These are phyloP conservation scores for Amborella trichopoda DNA, from an alignment of 164 flowering plant genomes.

Conservation along the genomic window DNA sequence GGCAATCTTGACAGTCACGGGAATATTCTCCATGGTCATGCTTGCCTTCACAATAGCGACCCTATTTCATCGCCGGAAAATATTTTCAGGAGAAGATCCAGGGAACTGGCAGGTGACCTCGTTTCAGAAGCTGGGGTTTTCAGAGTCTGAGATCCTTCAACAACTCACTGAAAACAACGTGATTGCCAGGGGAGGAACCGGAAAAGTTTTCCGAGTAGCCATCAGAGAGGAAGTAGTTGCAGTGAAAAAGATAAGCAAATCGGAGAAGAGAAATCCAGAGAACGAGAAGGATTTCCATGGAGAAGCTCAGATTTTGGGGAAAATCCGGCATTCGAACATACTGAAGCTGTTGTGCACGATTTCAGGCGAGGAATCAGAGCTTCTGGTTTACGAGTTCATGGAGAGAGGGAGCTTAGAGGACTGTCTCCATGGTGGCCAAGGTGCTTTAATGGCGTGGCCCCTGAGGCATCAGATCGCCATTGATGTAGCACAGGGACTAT, in stretches of 20 bases:
- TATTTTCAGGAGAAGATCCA: constrained; percentile 3
- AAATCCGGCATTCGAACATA: constrained; percentile 49
- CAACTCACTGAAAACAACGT: constrained; percentile 25
- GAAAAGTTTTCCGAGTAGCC: constrained; percentile 37
- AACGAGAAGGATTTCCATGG: constrained; percentile 48
- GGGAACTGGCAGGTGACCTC: constrained; percentile 32
- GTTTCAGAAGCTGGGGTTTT: constrained; percentile 37
- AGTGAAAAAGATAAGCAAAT: constrained; percentile 49
- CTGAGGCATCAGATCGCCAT: constrained; percentile 46
- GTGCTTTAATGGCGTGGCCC: constrained; percentile 44
- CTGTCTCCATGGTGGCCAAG: constrained; percentile 35
- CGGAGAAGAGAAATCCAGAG: constrained; percentile 21
- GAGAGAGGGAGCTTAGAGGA: constrained; percentile 45
- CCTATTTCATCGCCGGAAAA: constrained; percentile 6
- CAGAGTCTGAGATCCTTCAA: constrained; percentile 20
- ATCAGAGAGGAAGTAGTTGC: constrained; percentile 29
- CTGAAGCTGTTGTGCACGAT: constrained; percentile 52
- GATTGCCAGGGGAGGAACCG: constrained; percentile 65
- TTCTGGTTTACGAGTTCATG: constrained; percentile 69
- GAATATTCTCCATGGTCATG: constrained; percentile 1
- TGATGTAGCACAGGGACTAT: constrained; percentile 63
- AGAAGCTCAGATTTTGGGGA: constrained; percentile 45
- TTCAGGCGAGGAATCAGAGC: constrained; percentile 34
- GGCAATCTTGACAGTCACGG: constrained; percentile 9
- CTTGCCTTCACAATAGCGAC: background rate